A percentile compares a stretch with the other conserved stretches of the same genome.
Evolutionary conservation across 2,329 filamentous ascomycete genomes (phyloP).

Genomic region (Cephalotrichum gorgonifer): DNA sequence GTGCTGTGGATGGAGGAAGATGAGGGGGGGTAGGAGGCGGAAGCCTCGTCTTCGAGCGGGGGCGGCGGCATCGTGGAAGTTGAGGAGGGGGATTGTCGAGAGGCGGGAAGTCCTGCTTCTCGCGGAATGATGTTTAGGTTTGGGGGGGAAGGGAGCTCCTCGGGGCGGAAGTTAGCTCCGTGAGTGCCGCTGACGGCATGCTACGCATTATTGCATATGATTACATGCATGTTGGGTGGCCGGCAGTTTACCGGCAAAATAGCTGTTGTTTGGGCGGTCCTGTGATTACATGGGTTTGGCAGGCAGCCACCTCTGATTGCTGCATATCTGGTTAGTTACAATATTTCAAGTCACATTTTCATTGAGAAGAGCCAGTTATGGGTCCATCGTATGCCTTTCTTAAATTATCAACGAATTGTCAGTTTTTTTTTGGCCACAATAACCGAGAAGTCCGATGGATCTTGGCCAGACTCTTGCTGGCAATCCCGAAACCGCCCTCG

Average conservation of each 20-base stretch:
- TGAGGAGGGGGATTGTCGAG: not conserved
- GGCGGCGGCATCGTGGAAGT: not conserved
- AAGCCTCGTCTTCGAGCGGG: not conserved
- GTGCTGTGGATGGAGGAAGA: constrained; percentile 1
- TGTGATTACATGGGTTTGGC: not conserved
- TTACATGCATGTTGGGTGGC: no score
- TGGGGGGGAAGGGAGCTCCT: not conserved
- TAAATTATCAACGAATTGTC: no score
- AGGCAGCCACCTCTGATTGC: not conserved
- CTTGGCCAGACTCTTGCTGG: not conserved
- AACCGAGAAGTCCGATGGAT: not conserved
- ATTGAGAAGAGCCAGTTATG: no score
- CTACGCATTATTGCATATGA: no score
- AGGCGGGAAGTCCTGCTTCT: not conserved
- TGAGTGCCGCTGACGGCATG: not conserved
- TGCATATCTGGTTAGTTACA: not conserved
- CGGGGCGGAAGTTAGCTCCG: not conserved
- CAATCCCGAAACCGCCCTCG: not conserved
- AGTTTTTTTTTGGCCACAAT: not conserved
- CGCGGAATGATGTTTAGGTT: not conserved
- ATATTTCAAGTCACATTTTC: no score
- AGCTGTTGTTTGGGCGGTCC: not conserved
- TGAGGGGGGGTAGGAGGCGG: not conserved
- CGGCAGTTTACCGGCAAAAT: not conserved
- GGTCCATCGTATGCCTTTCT: no score